Percentiles rank a stretch among this genome's conserved stretches.
These are phyloP conservation scores for Anthoceros angustus DNA, from an alignment of 225 moss, liverwort and hornwort genomes.

Conservation along the genomic window DNA sequence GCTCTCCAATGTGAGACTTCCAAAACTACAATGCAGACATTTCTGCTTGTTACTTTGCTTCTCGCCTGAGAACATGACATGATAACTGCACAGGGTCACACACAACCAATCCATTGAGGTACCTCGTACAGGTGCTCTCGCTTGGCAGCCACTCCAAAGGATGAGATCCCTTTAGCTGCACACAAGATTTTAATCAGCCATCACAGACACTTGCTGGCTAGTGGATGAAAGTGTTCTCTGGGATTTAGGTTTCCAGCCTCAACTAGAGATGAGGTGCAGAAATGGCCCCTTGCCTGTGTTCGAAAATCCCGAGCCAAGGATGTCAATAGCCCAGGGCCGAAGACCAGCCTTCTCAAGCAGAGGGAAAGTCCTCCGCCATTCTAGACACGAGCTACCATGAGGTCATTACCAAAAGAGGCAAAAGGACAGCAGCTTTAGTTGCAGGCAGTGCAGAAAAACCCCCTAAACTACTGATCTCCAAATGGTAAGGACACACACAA, in stretches of 20 bases:
- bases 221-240: too few species aligned
- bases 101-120: not conserved
- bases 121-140: constrained; percentile 95
- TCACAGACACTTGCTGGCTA: too few species aligned
- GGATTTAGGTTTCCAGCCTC: not conserved
- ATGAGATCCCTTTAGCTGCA: constrained; percentile 61
- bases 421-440: not conserved
- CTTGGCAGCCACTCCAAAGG: constrained; percentile 73
- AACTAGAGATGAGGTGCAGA: not conserved
- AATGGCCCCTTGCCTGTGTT: constrained; percentile 34
- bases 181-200: not conserved
- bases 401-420: not conserved
- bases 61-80: not conserved
- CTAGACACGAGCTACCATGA: constrained; percentile 61
- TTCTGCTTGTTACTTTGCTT: not conserved
- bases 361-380: constrained; percentile 83
- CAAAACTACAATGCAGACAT: constrained; percentile 42
- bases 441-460: not conserved
- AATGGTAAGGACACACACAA: not conserved
- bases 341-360: constrained; percentile 64
- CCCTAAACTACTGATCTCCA: not conserved
- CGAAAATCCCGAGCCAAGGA: constrained; percentile 97
- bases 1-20: constrained; percentile 65
- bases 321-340: constrained; percentile 66
- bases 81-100: not conserved